Evolutionary conservation across 306 rosid genomes (phyloP).

Genomic region (Comarum palustre): DNA sequence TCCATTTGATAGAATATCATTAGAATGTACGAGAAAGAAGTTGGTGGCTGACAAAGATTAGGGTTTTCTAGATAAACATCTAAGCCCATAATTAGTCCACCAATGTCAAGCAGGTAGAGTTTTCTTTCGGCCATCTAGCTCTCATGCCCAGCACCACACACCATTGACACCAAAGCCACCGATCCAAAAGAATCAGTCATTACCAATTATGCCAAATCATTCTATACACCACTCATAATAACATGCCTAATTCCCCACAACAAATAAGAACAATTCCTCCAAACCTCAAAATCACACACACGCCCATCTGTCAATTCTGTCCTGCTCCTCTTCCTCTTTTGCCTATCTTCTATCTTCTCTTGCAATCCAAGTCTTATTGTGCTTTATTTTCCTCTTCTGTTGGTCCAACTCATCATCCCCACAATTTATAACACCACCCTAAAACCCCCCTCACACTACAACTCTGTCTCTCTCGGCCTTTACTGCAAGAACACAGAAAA

Average conservation of each 20-base stretch:
- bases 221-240: conserved; percentile 24
- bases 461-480: not conserved
- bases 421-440: conserved; percentile 23
- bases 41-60: not conserved
- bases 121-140: conserved; percentile 41
- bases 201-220: conserved; percentile 49
- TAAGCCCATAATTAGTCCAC: not conserved
- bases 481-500: conserved; percentile 9
- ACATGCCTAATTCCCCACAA: conserved; percentile 31
- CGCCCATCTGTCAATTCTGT: not conserved
- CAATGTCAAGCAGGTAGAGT: not conserved
- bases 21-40: not conserved
- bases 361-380: conserved; percentile 43
- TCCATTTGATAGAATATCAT: too few relatives aligned
- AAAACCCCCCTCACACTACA: not conserved
- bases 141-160: conserved; percentile 40
- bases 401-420: conserved; percentile 10
- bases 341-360: conserved; percentile 31
- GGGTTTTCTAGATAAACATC: not conserved
- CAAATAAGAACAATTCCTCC: not conserved
- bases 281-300: conserved; percentile 5
- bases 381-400: not conserved
- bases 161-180: not conserved
- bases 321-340: conserved; percentile 18
- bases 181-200: conserved; percentile 34